Percentiles rank a stretch among this genome's conserved stretches.
phyloP scores from a whole-genome alignment of 2,329 filamentous ascomycete species.

The Colletotrichum godetiae region DNA sequence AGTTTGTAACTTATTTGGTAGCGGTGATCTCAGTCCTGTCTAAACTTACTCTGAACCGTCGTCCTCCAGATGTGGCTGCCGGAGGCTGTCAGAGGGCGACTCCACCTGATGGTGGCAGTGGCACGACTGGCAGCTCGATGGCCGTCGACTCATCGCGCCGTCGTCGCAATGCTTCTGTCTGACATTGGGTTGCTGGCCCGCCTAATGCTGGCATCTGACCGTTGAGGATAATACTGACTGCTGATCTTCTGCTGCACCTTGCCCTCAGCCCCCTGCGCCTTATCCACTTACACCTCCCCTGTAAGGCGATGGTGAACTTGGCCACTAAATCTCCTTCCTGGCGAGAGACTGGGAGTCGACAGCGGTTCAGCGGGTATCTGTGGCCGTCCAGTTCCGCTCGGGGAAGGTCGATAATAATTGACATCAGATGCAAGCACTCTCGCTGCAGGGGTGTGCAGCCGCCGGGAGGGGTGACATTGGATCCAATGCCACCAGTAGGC shows the following conservation, averaged over 20 bases:
- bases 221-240: not conserved
- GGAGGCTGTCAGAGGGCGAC: not conserved
- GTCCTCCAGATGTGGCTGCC: not conserved
- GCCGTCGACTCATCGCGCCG: not conserved
- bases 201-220: slow-evolving; percentile 11
- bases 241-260: slow-evolving; percentile 12
- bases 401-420: slow-evolving; percentile 3
- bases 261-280: not conserved
- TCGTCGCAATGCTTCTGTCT: not conserved
- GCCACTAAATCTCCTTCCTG: not conserved
- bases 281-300: not conserved
- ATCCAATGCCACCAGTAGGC: slow-evolving; percentile 18
- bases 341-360: not conserved
- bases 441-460: slow-evolving; percentile 21
- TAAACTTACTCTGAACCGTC: not conserved
- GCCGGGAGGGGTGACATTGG: slow-evolving; percentile 22
- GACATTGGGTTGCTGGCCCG: not conserved
- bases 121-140: not conserved
- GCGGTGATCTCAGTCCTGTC: not conserved
- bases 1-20: not conserved
- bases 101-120: not conserved
- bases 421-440: slow-evolving; percentile 19
- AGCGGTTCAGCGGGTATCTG: slow-evolving; percentile 24
- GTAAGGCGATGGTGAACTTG: slow-evolving; percentile 4
- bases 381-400: slow-evolving; percentile 9